These are phyloP conservation scores for Crucihimalaya himalaica DNA, from an alignment of 345 rosid species.

Conservation along the genomic window DNA sequence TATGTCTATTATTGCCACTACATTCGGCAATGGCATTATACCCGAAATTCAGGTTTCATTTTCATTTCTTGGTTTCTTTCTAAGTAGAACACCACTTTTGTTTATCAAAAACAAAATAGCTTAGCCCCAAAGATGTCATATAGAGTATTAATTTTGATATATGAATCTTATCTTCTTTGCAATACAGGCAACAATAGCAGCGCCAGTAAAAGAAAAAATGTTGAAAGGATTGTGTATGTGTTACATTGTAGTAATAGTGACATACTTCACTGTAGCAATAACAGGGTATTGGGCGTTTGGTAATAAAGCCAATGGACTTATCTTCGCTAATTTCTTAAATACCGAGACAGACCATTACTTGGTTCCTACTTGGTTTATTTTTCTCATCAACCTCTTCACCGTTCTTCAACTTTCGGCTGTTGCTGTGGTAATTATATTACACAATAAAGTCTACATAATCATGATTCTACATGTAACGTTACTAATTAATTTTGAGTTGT, in stretches of 20 bases:
- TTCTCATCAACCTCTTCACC: slow-evolving; percentile 67
- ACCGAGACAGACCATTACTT: slow-evolving; percentile 45
- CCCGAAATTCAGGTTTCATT: slow-evolving; percentile 82
- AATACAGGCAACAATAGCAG: slow-evolving; percentile 76
- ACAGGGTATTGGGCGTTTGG: slow-evolving; percentile 97
- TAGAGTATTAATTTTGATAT: neutral
- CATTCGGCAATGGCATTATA: slow-evolving; percentile 84
- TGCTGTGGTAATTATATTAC: slow-evolving; percentile 52
- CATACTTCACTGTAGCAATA: slow-evolving; percentile 76
- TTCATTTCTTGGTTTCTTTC: neutral
- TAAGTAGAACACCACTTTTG: neutral
- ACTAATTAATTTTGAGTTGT: slow-evolving; percentile 13
- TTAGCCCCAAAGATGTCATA: too few relatives aligned
- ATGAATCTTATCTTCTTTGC: neutral
- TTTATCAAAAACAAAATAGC: too few relatives aligned
- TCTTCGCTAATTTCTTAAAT: slow-evolving; percentile 61
- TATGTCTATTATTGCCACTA: slow-evolving; percentile 77
- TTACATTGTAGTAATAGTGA: slow-evolving; percentile 46
- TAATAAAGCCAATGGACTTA: slow-evolving; percentile 55
- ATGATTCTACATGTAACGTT: neutral
- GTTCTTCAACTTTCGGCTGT: slow-evolving; percentile 76
- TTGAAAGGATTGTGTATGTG: slow-evolving; percentile 78
- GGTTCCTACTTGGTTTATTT: slow-evolving; percentile 70
- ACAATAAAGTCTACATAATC: neutral
- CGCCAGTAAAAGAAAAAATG: slow-evolving; percentile 92